Percentiles rank a stretch among this genome's conserved stretches.
These are phyloP conservation scores for Discostella stelligeroides DNA, from an alignment of 108 stramenopile species.

Conservation along the genomic window DNA sequence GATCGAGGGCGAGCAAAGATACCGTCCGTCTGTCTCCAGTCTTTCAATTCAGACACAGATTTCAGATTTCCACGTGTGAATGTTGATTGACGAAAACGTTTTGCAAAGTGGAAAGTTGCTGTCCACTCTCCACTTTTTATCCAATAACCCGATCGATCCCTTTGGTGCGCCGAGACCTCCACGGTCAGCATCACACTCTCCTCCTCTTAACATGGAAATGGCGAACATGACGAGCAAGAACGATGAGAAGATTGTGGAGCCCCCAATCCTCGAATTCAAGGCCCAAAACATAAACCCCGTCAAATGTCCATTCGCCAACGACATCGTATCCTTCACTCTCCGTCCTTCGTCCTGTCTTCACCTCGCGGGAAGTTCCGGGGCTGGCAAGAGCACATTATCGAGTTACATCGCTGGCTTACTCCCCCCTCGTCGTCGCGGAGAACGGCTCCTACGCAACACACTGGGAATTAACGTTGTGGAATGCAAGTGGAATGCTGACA, in stretches of 20 bases:
- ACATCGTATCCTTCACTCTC: constrained; percentile 54
- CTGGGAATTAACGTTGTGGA: constrained; percentile 51
- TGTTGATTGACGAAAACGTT: too few species aligned
- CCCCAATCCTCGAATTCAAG: constrained; percentile 36
- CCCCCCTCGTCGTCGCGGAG: constrained; percentile 18
- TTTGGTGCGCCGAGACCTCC: too few species aligned
- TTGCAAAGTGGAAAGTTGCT: too few species aligned
- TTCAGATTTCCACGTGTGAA: too few species aligned
- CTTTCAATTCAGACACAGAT: too few species aligned
- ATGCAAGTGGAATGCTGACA: constrained; percentile 56
- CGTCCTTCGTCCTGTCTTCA: constrained; percentile 59
- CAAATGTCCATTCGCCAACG: constrained; percentile 73
- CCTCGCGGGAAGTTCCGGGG: constrained; percentile 61
- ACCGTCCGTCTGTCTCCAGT: too few species aligned
- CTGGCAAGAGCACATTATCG: constrained; percentile 76
- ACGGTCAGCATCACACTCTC: neutral
- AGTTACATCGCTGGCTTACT: constrained; percentile 62
- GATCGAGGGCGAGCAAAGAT: too few species aligned
- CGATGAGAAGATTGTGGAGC: neutral
- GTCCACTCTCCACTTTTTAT: too few species aligned
- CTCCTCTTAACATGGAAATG: constrained; percentile 8
- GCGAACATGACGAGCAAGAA: neutral
- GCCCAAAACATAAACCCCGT: constrained; percentile 32
- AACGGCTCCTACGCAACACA: constrained; percentile 28
- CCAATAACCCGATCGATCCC: too few species aligned